These are phyloP conservation scores for Penicillium decumbens DNA, from an alignment of 2,329 filamentous ascomycete species.

Conservation along the genomic window DNA sequence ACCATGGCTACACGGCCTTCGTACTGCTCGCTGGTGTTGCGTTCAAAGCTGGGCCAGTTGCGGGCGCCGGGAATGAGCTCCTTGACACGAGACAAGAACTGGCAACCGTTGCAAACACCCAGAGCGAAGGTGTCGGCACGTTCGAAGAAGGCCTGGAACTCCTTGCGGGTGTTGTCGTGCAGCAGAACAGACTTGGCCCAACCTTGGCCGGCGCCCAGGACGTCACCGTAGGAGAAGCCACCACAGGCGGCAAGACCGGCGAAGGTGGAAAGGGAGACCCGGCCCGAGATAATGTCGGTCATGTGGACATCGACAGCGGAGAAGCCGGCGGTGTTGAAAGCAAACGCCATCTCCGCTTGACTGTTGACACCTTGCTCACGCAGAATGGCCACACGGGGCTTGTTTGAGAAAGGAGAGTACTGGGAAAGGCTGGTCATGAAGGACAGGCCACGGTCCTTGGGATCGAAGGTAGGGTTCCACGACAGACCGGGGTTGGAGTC, in stretches of 20 bases:
- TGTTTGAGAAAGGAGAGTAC: slow-evolving; percentile 54
- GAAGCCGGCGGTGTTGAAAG: slow-evolving; percentile 87
- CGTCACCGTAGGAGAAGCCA: slow-evolving; percentile 91
- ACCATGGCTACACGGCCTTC: slow-evolving; percentile 86
- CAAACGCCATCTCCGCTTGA: slow-evolving; percentile 96
- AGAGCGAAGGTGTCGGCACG: slow-evolving; percentile 85
- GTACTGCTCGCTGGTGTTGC: slow-evolving; percentile 82
- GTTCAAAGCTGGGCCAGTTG: slow-evolving; percentile 79
- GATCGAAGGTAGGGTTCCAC: slow-evolving; percentile 77
- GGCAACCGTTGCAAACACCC: slow-evolving; percentile 95
- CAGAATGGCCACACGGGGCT: slow-evolving; percentile 81
- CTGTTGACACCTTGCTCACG: slow-evolving; percentile 95
- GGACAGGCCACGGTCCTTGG: slow-evolving; percentile 70
- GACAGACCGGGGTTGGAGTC: slow-evolving; percentile 74
- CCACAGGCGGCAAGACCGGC: slow-evolving; percentile 89
- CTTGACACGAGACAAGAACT: slow-evolving; percentile 81
- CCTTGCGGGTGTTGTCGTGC: slow-evolving; percentile 67
- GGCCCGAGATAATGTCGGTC: slow-evolving; percentile 78
- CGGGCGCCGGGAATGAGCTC: slow-evolving; percentile 78
- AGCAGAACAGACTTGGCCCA: slow-evolving; percentile 93
- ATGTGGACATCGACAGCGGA: slow-evolving; percentile 92
- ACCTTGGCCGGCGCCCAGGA: slow-evolving; percentile 88
- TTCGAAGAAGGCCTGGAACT: slow-evolving; percentile 81
- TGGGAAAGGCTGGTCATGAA: slow-evolving; percentile 58
- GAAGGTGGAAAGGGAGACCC: slow-evolving; percentile 75